A percentile compares a stretch with the other conserved stretches of the same genome.
phyloP scores from a whole-genome alignment of 768 basidiomycete species.

The Boletus rubroflammeus region DNA sequence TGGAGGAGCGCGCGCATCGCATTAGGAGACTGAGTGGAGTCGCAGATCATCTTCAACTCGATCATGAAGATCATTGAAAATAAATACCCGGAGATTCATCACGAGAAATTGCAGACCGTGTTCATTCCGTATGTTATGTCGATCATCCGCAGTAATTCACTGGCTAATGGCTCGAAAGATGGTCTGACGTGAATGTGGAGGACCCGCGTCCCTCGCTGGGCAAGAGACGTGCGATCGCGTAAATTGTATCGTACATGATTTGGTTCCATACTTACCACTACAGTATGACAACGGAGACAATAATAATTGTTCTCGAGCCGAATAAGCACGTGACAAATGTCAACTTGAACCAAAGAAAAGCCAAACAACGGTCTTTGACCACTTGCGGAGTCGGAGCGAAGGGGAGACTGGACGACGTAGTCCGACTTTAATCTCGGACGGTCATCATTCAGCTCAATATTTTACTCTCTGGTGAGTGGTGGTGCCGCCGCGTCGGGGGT shows the following conservation, averaged over 20 bases:
- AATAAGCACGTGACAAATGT: constrained; percentile 37
- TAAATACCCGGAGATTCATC: constrained; percentile 66
- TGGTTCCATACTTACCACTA: too few species aligned
- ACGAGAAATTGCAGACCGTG: constrained; percentile 52
- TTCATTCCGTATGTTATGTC: constrained; percentile 67
- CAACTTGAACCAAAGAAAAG: constrained; percentile 53
- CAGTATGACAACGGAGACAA: constrained; percentile 10
- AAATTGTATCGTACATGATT: not conserved
- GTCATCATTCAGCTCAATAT: not conserved
- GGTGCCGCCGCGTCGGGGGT: not conserved
- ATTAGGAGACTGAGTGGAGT: not conserved
- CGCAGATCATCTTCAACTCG: constrained; percentile 62
- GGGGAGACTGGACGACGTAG: constrained; percentile 18
- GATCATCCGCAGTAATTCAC: not conserved
- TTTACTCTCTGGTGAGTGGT: constrained; percentile 13
- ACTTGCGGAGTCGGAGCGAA: constrained; percentile 1
- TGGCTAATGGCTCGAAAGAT: constrained; percentile 17
- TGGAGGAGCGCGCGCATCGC: not conserved
- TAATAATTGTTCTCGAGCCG: constrained; percentile 14
- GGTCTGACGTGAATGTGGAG: constrained; percentile 20
- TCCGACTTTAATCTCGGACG: constrained; percentile 20
- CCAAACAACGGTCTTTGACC: constrained; percentile 29
- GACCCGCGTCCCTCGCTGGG: constrained; percentile 21
- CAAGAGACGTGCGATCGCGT: constrained; percentile 18
- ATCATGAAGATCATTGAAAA: constrained; percentile 54